Evolutionary conservation across 2,329 filamentous ascomycete genomes (phyloP).

Genomic region (Penicillium sclerotiorum): DNA sequence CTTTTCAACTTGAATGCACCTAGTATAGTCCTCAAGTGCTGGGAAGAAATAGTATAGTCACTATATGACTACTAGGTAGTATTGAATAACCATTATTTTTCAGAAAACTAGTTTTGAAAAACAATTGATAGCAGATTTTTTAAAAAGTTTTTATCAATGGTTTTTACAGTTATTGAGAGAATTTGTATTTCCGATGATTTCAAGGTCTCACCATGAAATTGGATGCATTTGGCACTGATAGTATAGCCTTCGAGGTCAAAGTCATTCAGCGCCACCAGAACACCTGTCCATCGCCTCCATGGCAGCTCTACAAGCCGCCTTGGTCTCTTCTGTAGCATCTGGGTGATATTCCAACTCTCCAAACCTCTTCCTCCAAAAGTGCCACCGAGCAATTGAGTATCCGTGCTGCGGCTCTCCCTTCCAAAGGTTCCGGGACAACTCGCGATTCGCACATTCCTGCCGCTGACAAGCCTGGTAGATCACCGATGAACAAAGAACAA

Average conservation of each 20-base stretch:
- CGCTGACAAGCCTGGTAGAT: conserved; percentile 1
- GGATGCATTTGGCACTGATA: background rate
- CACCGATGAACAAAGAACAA: conserved; percentile 2
- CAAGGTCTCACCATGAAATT: background rate
- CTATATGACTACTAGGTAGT: no score
- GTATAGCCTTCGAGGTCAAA: background rate
- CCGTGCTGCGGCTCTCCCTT: conserved; percentile 3
- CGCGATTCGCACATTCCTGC: conserved; percentile 2
- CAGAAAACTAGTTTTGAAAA: no score
- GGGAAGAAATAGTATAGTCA: no score
- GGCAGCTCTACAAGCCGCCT: conserved; percentile 1
- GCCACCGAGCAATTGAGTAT: conserved; percentile 2
- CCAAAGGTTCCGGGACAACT: conserved; percentile 1
- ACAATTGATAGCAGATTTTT: no score
- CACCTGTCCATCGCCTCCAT: background rate
- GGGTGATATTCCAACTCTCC: background rate
- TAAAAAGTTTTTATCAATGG: no score
- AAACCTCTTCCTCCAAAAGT: conserved; percentile 3
- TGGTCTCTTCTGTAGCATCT: conserved; percentile 2
- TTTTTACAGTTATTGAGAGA: conserved; percentile 1
- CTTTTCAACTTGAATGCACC: no score
- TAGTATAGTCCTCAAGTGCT: no score
- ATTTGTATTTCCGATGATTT: background rate
- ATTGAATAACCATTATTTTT: no score
- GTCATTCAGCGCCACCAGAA: conserved; percentile 1